Base-by-base conservation (phyloP, 2,329 filamentous ascomycete species). In the Stachybotrys chartarum region DNA sequence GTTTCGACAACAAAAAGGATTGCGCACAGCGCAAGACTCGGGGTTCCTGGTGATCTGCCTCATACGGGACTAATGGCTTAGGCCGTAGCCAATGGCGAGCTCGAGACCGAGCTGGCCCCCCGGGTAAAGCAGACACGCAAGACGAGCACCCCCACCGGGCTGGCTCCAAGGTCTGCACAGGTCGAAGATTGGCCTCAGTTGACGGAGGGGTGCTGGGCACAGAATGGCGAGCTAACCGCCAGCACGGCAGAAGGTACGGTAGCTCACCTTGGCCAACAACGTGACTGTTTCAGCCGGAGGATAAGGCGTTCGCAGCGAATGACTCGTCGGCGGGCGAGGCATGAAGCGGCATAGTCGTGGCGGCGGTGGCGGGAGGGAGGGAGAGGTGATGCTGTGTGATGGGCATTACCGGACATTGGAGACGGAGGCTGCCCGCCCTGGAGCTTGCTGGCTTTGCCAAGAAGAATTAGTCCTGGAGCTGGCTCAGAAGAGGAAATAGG, bases 11-110 rank as follows among this genome's bases (percentile, higher is more conserved):
- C 14, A 42, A 42, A 42, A 47, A 47, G 45, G 45, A 47, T 12
- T 47, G 45, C 7, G 7, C 14, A 42, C 45, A 47, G 45, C n/a
- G 18, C 45, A n/a, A 47, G 45, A n/a, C 45, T 47, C 45, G 45
- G 18, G 16, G 45, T n/a, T 24, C 18, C 45, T 24, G 56, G 55
- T 60, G 59, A 60, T 60, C 58, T 57, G 55, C 58, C 45, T 47
- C 45, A 17, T n/a, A 17, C 18, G 45, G 45, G 17, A 8, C 17
- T 12, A 47, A 12, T 10, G 45, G 45, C 35, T 42, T 3, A 42
- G 35, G 35, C 3, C 14, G 35, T 17, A 35, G 50, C 59, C 59
- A 60, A 60, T 60, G 57, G 55, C 45, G 35, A 42, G 35, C 35
- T 42, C 3, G 35, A 42, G 35, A 42, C 35, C 35, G 35, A 14